Base-by-base conservation (phyloP, 495 filamentous ascomycete species). In the Trichodelitschia bisporula region DNA sequence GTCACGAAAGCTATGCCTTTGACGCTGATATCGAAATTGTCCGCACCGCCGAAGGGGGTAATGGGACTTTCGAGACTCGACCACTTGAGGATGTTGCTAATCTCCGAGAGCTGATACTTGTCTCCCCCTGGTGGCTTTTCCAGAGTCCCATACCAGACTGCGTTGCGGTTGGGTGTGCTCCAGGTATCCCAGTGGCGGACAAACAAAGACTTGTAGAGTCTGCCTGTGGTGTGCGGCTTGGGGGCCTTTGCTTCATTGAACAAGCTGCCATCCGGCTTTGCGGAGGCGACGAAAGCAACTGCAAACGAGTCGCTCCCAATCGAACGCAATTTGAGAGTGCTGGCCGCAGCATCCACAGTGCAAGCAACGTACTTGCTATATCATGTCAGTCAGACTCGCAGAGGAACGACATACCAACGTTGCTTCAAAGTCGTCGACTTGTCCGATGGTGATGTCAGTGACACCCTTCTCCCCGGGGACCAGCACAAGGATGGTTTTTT, bases 1-100 rank as follows among this genome's bases (percentile, higher is more conserved):
- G 82, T 69, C 18, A 89, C 66, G 47, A 92, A 92, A 1, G 76
- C 67, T 34, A 93, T 57, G 1, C 61, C 59, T 3, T 49, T 47
- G 1, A 49, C 46, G 33, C 57, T 55, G 30, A 72, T 56, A 37
- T 66, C 66, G 37, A 68, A 73, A 40, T 70, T 47, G 19, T 62
- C 60, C 2, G 53, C 46, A 3, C 64, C 68, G 3, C 26, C 26
- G 36, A 71, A 70, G 0, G 68, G 59, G 1, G 59, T 60, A 17
- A 72, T 61, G 1, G 73, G 72, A 3, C 60, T 65, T 32, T 66
- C 63, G n/a, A 75, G 53, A 6, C 44, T 43, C 1, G 61, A 61
- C 6, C 55, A 57, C 4, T 55, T 58, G 15, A 78, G 53, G 4
- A 67, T 62, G 43, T 77, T 77, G 26, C 46, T 50, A 13, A 74